Percentiles rank a stretch among this genome's conserved stretches.
phyloP scores from a whole-genome alignment of 2,329 filamentous ascomycete genomes.

The Dothideomycetes sp. region DNA sequence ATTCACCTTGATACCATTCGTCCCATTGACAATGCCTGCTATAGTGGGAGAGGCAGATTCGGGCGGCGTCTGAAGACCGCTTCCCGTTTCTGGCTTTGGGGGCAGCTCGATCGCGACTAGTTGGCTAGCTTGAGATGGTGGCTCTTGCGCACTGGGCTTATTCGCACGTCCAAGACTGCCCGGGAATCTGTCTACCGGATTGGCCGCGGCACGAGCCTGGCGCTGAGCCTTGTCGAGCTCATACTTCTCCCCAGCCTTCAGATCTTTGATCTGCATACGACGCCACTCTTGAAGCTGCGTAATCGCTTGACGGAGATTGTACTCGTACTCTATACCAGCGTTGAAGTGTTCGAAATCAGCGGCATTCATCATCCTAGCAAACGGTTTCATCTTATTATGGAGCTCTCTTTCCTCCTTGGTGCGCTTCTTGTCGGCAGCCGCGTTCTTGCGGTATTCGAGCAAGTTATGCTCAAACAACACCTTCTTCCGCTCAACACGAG shows the following conservation, averaged over 20 bases:
- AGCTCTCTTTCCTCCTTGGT: constrained; percentile 92
- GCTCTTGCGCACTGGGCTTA: constrained; percentile 54
- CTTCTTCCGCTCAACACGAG: constrained; percentile 87
- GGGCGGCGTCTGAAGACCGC: constrained; percentile 29
- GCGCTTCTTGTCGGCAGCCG: constrained; percentile 80
- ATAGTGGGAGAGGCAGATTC: constrained; percentile 12
- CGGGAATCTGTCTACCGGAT: constrained; percentile 77
- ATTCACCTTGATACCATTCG: constrained; percentile 36
- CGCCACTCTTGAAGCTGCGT: constrained; percentile 90
- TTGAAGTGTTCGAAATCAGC: constrained; percentile 80
- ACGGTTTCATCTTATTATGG: constrained; percentile 87
- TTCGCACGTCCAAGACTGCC: constrained; percentile 1
- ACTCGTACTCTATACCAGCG: constrained; percentile 77
- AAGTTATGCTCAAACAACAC: constrained; percentile 93
- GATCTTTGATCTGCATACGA: constrained; percentile 67
- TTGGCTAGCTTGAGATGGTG: constrained; percentile 61
- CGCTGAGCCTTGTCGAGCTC: constrained; percentile 76
- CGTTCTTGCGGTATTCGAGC: constrained; percentile 87
- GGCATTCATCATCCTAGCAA: constrained; percentile 92
- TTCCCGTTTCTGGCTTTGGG: constrained; percentile 38
- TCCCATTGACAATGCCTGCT: constrained; percentile 18
- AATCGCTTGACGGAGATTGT: constrained; percentile 84
- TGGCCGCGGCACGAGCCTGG: constrained; percentile 52
- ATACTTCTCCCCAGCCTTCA: constrained; percentile 82
- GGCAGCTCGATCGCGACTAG: constrained; percentile 72